Evolutionary conservation across 805 yeast species (phyloP).

Genomic region (Candida fluviatilis): DNA sequence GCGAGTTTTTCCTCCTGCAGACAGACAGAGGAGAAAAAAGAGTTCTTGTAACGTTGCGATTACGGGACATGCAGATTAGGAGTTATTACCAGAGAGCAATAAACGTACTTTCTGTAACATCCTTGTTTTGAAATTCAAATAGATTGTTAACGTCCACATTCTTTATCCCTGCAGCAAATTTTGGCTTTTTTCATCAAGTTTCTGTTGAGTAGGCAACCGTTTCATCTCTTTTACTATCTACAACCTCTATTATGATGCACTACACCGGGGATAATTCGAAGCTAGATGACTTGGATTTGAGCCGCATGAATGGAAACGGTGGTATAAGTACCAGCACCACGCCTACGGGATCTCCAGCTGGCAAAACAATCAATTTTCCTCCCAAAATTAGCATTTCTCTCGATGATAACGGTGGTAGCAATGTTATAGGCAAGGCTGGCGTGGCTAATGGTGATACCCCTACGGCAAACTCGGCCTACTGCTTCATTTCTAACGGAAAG

Average conservation of each 20-base stretch:
- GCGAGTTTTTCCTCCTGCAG: no score
- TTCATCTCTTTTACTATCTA: no score
- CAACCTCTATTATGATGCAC: no score
- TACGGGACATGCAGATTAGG: neutral
- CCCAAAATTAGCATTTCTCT: no score
- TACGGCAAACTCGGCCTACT: conserved; percentile 18
- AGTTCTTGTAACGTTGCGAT: neutral
- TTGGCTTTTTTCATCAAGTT: neutral
- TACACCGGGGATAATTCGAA: no score
- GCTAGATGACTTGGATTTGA: no score
- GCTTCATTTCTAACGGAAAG: conserved; percentile 22
- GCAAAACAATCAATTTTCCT: no score
- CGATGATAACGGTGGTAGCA: neutral
- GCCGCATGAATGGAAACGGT: no score
- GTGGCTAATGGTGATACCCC: neutral
- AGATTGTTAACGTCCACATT: neutral
- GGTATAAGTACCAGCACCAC: no score
- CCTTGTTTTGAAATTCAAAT: neutral
- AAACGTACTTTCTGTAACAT: neutral
- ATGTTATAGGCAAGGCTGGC: neutral
- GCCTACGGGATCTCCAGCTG: no score
- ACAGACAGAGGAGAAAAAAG: neutral
- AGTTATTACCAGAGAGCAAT: no score
- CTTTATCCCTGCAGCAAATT: neutral
- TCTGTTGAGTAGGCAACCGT: neutral